Conservation (phyloP, 768 basidiomycete genomes). For the Boletus rubescentipes region DNA sequence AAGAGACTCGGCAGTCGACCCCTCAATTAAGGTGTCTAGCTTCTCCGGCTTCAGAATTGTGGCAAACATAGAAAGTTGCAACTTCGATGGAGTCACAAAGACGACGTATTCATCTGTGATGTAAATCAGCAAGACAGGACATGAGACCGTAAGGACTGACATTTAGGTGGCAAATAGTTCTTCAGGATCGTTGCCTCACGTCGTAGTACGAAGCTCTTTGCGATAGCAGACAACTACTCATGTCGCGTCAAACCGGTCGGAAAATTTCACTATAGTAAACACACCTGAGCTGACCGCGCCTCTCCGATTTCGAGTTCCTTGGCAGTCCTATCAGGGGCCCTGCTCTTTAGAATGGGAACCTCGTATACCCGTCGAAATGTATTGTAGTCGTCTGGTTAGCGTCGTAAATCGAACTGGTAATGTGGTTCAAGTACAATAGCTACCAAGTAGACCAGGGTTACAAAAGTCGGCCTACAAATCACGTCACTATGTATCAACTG, state of each 20-base stretch:
- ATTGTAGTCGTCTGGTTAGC: slow-evolving; percentile 61
- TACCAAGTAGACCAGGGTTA: slow-evolving; percentile 88
- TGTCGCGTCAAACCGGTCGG: background rate
- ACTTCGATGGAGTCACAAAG: slow-evolving; percentile 84
- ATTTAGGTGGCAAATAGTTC: slow-evolving; percentile 87
- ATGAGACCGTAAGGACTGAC: slow-evolving; percentile 44
- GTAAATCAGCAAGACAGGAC: background rate
- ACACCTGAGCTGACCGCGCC: slow-evolving; percentile 74
- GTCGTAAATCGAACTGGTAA: background rate
- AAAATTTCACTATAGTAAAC: background rate
- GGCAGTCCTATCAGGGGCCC: slow-evolving; percentile 68
- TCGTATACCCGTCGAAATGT: slow-evolving; percentile 85
- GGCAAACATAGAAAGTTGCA: slow-evolving; percentile 79
- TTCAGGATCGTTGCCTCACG: slow-evolving; percentile 81
- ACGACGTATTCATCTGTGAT: slow-evolving; percentile 92
- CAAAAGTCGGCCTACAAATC: slow-evolving; percentile 78
- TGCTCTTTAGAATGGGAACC: slow-evolving; percentile 80
- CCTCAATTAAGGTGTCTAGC: slow-evolving; percentile 65
- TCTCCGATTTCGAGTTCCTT: slow-evolving; percentile 79
- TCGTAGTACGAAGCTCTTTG: slow-evolving; percentile 87
- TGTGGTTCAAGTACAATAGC: slow-evolving; percentile 2
- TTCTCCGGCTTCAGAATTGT: slow-evolving; percentile 72
- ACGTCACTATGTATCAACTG: background rate
- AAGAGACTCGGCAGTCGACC: slow-evolving; percentile 74
- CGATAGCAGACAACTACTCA: slow-evolving; percentile 63